A percentile compares a stretch with the other conserved stretches of the same genome.
These are phyloP conservation scores for Aspergillus panamensis DNA, from an alignment of 495 filamentous ascomycete genomes.

Conservation along the genomic window DNA sequence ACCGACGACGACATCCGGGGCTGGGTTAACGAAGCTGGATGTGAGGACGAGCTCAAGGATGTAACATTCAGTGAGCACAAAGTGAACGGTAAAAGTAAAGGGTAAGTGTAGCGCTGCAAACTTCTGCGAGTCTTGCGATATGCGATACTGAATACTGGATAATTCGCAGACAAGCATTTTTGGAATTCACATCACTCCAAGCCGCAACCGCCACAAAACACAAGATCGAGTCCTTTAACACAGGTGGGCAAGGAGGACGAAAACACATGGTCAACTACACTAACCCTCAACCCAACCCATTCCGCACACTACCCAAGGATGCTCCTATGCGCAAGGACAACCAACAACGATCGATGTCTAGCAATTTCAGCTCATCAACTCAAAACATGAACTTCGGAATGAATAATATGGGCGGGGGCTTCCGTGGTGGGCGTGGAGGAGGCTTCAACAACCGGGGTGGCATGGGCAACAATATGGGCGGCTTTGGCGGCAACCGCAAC, in stretches of 20 bases:
- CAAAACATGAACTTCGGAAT: constrained; percentile 36
- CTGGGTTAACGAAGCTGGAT: constrained; percentile 72
- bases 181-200: constrained; percentile 80
- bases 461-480: constrained; percentile 35
- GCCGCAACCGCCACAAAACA: constrained; percentile 84
- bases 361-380: constrained; percentile 28
- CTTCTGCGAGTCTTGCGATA: background rate
- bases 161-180: constrained; percentile 72
- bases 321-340: constrained; percentile 72
- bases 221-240: constrained; percentile 62
- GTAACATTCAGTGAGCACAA: constrained; percentile 98
- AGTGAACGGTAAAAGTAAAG: constrained; percentile 97
- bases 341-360: constrained; percentile 31
- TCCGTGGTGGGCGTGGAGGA: constrained; percentile 51
- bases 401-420: constrained; percentile 38
- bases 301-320: constrained; percentile 89
- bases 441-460: constrained; percentile 42
- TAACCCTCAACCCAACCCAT: constrained; percentile 75
- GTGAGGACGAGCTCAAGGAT: constrained; percentile 83
- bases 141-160: constrained; percentile 11
- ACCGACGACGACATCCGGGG: constrained; percentile 93
- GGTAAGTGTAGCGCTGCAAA: constrained; percentile 63
- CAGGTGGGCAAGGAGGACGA: constrained; percentile 55
- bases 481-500: constrained; percentile 47
- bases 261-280: constrained; percentile 73